Percentiles rank a stretch among this genome's conserved stretches.
Conservation (phyloP, 768 basidiomycete genomes). For the Phylloporus sp. region DNA sequence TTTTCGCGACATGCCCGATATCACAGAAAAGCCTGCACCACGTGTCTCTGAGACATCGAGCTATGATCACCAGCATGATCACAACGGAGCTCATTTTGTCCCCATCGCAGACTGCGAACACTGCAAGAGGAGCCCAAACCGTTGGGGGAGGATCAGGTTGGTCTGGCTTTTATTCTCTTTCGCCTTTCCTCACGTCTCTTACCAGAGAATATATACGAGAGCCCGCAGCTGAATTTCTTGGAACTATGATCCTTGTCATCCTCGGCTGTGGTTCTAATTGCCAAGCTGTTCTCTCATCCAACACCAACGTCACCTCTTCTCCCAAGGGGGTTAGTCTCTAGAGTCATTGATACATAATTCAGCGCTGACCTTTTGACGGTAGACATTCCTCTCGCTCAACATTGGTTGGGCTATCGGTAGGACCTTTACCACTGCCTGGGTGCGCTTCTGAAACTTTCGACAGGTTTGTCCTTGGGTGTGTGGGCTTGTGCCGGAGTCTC, state of each 20-base stretch:
- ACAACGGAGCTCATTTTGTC: slow-evolving; percentile 1
- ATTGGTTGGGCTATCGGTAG: slow-evolving; percentile 33
- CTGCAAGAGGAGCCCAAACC: slow-evolving; percentile 43
- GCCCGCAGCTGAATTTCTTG: slow-evolving; percentile 62
- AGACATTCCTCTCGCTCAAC: slow-evolving; percentile 26
- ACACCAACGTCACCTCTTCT: slow-evolving; percentile 40
- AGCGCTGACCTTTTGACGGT: slow-evolving; percentile 1
- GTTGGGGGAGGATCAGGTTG: slow-evolving; percentile 56
- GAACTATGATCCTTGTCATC: slow-evolving; percentile 53
- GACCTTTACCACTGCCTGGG: neutral
- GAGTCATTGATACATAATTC: neutral
- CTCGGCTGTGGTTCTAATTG: slow-evolving; percentile 58
- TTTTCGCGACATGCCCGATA: slow-evolving; percentile 20
- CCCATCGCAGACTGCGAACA: slow-evolving; percentile 30
- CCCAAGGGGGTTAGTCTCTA: slow-evolving; percentile 51
- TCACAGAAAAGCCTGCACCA: slow-evolving; percentile 10
- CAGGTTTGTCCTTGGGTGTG: slow-evolving; percentile 59
- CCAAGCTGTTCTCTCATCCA: slow-evolving; percentile 50
- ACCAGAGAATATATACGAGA: slow-evolving; percentile 48
- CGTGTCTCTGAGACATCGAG: slow-evolving; percentile 21
- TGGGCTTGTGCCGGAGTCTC: slow-evolving; percentile 67
- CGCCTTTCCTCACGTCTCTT: slow-evolving; percentile 1
- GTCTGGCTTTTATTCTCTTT: neutral
- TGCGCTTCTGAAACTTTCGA: neutral
- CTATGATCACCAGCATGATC: slow-evolving; percentile 8